A percentile compares a stretch with the other conserved stretches of the same genome.
These are phyloP conservation scores for Russula sp. DNA, from an alignment of 768 basidiomycete species.

Conservation along the genomic window DNA sequence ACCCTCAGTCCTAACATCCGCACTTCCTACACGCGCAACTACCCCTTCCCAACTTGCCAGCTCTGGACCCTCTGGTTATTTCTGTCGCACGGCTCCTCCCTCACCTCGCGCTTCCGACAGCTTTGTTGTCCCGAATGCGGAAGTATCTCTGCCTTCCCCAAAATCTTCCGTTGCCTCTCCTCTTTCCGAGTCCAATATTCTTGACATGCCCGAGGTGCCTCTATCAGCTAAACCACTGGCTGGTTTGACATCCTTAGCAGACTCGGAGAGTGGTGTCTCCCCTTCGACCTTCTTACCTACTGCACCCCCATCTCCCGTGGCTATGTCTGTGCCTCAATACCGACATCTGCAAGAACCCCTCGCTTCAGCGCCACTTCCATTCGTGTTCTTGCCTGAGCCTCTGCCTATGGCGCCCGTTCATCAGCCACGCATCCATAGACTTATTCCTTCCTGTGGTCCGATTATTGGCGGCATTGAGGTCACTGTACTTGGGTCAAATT, in stretches of 20 bases:
- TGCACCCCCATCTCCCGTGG: constrained; percentile 31
- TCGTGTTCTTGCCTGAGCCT: constrained; percentile 56
- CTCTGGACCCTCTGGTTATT: constrained; percentile 28
- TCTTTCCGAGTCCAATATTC: constrained; percentile 8
- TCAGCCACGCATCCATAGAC: constrained; percentile 74
- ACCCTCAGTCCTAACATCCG: constrained; percentile 34
- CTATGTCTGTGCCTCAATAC: constrained; percentile 21
- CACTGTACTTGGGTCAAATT: constrained; percentile 88
- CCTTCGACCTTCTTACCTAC: constrained; percentile 31
- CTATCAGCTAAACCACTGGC: background rate
- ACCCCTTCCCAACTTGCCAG: constrained; percentile 34
- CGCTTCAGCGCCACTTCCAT: constrained; percentile 24
- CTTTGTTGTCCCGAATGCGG: constrained; percentile 19
- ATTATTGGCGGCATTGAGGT: constrained; percentile 93
- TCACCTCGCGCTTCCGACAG: constrained; percentile 23
- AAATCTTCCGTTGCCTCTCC: constrained; percentile 20
- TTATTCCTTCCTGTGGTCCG: constrained; percentile 81
- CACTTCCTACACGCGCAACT: constrained; percentile 36
- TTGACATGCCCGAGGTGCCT: constrained; percentile 18
- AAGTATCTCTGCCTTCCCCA: constrained; percentile 25
- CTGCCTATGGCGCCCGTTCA: constrained; percentile 49
- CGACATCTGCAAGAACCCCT: constrained; percentile 24
- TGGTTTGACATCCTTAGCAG: constrained; percentile 5
- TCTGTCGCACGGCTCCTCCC: constrained; percentile 26
- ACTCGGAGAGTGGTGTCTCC: constrained; percentile 16